Base-by-base conservation (phyloP, 2,329 filamentous ascomycete genomes). In the Cercospora sesami region DNA sequence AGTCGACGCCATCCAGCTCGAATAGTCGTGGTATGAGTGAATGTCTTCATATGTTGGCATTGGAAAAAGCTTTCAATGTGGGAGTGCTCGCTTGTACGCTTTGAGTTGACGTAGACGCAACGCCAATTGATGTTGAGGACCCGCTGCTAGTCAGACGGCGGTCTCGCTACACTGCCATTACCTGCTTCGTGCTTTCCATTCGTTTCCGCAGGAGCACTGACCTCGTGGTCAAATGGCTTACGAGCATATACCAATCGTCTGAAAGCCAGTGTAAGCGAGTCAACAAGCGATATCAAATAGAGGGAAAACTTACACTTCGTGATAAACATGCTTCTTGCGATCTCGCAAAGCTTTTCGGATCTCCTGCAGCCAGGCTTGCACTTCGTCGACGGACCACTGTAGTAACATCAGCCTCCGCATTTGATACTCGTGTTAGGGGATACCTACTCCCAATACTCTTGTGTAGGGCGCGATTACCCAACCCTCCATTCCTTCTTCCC, bases 381-480 rank as follows among this genome's bases (percentile, higher is more conserved):
- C 79, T 66, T 80, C 72, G 0, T 72, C 70, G 48, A 75, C 77
- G 30, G 75, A 73, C 78, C 78, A 80, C 74, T 79, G 39, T 7
- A 55, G 7, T 5, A 1, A 31, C 2, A n/a, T 59, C 55, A 59
- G 55, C 18, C 5, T 9, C 7, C 26, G 2, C 5, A 36, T 6
- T 16, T 3, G 16, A 28, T 18, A 18, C 4, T 3, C 4, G 33
- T 12, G 3, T 5, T 4, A 0, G 5, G 39, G 12, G 3, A 28
- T 0, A 58, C 73, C 65, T 60, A 74, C 73, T 10, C 78, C 79
- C 5, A 81, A 65, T 1, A 79, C 62, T 14, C 79, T 55, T n/a
- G 80, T 81, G 67, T 80, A 80, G 58, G 78, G 69, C 42, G 78
- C 79, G 74, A 81, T 74, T 5, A 78, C 72, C 80, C 80, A 82